These are phyloP conservation scores for Lachnellula occidentalis DNA, from an alignment of 2,329 filamentous ascomycete genomes.

Conservation along the genomic window DNA sequence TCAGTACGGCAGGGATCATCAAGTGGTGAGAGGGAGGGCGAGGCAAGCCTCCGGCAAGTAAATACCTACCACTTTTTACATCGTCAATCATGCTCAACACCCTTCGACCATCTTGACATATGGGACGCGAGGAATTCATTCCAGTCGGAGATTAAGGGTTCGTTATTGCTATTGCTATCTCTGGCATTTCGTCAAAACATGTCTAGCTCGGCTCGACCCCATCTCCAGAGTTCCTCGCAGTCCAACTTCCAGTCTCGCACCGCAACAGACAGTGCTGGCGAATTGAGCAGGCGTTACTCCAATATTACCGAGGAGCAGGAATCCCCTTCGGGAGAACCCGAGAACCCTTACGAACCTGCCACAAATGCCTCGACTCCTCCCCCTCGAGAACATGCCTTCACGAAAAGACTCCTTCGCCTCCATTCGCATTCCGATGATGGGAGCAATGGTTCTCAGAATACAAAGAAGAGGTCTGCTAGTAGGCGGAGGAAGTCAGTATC, in stretches of 20 bases:
- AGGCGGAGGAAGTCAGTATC: slow-evolving; percentile 8
- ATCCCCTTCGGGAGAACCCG: neutral
- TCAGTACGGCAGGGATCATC: neutral
- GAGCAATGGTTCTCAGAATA: slow-evolving; percentile 2
- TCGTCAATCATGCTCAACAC: neutral
- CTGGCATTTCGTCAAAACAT: neutral
- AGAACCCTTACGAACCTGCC: slow-evolving; percentile 25
- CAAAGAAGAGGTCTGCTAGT: slow-evolving; percentile 8
- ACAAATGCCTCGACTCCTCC: slow-evolving; percentile 22
- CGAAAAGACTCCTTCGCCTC: slow-evolving; percentile 16
- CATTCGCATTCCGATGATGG: slow-evolving; percentile 14
- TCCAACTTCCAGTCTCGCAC: slow-evolving; percentile 41
- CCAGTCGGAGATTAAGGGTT: neutral
- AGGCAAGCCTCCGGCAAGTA: neutral
- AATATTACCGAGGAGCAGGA: slow-evolving; percentile 10
- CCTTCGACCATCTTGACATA: neutral
- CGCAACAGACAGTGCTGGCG: slow-evolving; percentile 39
- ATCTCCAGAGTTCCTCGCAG: slow-evolving; percentile 14
- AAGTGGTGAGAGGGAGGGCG: neutral
- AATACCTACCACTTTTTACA: neutral
- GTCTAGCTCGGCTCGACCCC: slow-evolving; percentile 5
- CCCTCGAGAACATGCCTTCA: slow-evolving; percentile 22
- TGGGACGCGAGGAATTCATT: neutral
- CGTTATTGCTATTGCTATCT: neutral
- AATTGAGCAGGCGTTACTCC: slow-evolving; percentile 37